Evolutionary conservation across 495 filamentous ascomycete species (phyloP).

Genomic region (Penicillium longicatenatum): DNA sequence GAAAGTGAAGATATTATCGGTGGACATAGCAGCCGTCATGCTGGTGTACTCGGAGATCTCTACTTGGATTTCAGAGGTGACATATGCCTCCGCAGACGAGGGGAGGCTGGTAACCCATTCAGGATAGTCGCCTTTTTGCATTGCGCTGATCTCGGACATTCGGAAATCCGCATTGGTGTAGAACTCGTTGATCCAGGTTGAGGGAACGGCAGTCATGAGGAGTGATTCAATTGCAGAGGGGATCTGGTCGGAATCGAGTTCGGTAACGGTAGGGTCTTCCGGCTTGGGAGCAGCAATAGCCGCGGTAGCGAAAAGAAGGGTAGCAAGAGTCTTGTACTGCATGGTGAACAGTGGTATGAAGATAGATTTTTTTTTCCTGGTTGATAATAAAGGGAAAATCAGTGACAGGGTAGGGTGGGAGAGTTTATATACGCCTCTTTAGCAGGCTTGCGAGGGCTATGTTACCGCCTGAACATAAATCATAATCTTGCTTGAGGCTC

Average conservation of each 20-base stretch:
- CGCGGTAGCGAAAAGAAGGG: conserved; percentile 21
- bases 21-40: background rate
- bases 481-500: background rate
- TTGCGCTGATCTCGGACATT: conserved; percentile 14
- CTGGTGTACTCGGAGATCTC: conserved; percentile 16
- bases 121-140: conserved; percentile 18
- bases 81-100: conserved; percentile 19
- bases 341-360: conserved; percentile 14
- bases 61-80: conserved; percentile 17
- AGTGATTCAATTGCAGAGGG: conserved; percentile 15
- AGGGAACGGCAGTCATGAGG: conserved; percentile 23
- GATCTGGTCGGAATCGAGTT: conserved; percentile 2
- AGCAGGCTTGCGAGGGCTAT: background rate
- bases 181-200: conserved; percentile 15
- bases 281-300: conserved; percentile 23
- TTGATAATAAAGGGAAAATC: background rate
- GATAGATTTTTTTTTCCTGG: background rate
- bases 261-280: conserved; percentile 4
- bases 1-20: background rate
- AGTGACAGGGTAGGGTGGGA: background rate
- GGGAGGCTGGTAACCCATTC: conserved; percentile 28
- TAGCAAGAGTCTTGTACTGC: conserved; percentile 27
- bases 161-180: conserved; percentile 14
- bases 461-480: background rate
- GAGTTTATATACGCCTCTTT: conserved; percentile 6